These are phyloP conservation scores for Uronychia binucleata DNA, from an alignment of 73 alveolate species.

Conservation along the genomic window DNA sequence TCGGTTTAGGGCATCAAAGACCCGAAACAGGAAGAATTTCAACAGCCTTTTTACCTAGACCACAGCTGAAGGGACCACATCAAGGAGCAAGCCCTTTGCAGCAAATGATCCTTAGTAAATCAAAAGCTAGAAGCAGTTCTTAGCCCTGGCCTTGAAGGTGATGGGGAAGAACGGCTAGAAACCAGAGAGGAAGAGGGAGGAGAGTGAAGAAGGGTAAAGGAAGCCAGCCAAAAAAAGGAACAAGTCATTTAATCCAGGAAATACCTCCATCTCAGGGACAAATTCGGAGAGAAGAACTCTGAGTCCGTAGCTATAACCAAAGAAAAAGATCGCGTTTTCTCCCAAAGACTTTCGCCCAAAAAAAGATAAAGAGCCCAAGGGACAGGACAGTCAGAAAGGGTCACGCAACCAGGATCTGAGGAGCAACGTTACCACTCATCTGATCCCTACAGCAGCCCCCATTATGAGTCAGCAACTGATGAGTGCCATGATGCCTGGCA, in stretches of 20 bases:
- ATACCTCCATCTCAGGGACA: not conserved
- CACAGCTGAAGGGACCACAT: not conserved
- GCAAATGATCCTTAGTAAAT: not conserved
- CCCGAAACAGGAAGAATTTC: not conserved
- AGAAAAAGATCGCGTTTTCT: not conserved
- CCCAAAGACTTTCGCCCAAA: conserved; percentile 1
- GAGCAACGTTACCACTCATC: not conserved
- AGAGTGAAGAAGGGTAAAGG: not conserved
- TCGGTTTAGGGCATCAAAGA: not conserved
- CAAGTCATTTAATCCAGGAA: not conserved
- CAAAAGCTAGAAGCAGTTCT: not conserved
- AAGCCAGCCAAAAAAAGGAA: not conserved
- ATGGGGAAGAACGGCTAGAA: not conserved
- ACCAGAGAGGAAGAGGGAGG: not conserved
- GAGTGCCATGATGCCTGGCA: not conserved
- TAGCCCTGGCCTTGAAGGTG: not conserved
- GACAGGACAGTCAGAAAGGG: not conserved
- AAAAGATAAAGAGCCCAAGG: not conserved
- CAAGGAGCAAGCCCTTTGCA: not conserved
- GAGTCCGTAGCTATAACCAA: not conserved
- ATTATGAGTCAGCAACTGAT: not conserved
- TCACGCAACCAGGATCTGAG: not conserved
- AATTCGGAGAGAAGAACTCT: not conserved
- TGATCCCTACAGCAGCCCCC: not conserved
- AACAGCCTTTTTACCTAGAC: not conserved